A percentile compares a stretch with the other conserved stretches of the same genome.
Evolutionary conservation across 371 early-diverging fungal species (phyloP).

Genomic region (Zancudomyces culisetae): DNA sequence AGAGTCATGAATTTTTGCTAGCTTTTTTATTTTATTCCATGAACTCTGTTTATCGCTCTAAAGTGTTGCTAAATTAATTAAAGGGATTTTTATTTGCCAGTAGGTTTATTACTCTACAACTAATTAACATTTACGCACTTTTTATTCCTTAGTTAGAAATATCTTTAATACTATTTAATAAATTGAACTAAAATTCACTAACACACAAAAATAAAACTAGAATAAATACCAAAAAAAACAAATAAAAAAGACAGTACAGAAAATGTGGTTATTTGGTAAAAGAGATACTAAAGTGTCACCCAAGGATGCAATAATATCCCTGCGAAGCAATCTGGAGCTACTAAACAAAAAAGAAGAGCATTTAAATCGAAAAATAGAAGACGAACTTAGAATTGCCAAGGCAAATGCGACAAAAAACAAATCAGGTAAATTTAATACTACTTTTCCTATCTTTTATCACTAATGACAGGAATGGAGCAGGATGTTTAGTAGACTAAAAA

Average conservation of each 20-base stretch:
- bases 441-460: not conserved
- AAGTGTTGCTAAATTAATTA: no score
- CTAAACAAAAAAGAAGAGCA: constrained; percentile 84
- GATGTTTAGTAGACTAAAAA: not conserved
- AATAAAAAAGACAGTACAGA: constrained; percentile 3
- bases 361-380: constrained; percentile 70
- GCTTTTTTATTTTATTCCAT: no score
- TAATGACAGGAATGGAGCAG: no score
- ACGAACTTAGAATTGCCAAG: constrained; percentile 72
- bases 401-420: constrained; percentile 84
- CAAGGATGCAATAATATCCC: constrained; percentile 83
- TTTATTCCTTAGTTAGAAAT: no score
- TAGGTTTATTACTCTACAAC: no score
- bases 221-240: not conserved
- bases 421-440: constrained; percentile 35
- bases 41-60: no score
- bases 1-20: no score
- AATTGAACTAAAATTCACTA: no score
- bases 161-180: no score
- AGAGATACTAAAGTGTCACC: constrained; percentile 61
- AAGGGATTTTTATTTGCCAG: no score
- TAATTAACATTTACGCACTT: no score
- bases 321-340: constrained; percentile 78
- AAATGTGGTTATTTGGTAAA: constrained; percentile 69
- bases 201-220: not conserved